Base-by-base conservation (phyloP, 2,329 filamentous ascomycete genomes). In the Zarea fungicola region DNA sequence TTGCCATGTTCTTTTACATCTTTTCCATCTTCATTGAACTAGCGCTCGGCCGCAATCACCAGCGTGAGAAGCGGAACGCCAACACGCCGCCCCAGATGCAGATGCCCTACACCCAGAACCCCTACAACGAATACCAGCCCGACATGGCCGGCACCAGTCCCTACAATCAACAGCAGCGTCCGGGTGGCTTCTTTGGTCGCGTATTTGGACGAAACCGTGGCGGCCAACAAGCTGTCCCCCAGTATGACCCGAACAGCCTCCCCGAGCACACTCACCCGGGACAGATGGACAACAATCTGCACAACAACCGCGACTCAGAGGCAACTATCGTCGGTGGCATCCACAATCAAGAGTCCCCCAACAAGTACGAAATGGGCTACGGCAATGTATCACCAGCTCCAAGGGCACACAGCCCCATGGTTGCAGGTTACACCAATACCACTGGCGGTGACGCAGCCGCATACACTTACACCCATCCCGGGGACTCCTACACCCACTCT, bases 1-100 rank as follows among this genome's bases (percentile, higher is more conserved):
- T 90, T 49, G 86, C 78, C 60, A 82, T 87, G 42, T 65, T 87
- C 70, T 83, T 92, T 67, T 93, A 92, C 75, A 62, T 89, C 58
- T 61, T 88, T 60, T 88, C 87, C 42, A 81, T 87, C 45, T 63
- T 83, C 50, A 73, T 86, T 54, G 87, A 92, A 60, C 55, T 89
- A 43, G 73, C 77, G 42, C 78, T 92, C 39, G 78, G 79, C 58
- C 81, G 83, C 52, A 76, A 87, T 65, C 85, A 87, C 73, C 81
- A 83, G 69, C 84, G 83, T 59, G 84, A 88, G 69, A 87, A 86
- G 72, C 80, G 80, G 46, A 87, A 78, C 62, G 84, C 85, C 13
- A 84, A 67, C 39, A 50, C 39, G 34, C 39, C 32, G 13, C 47
- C 41, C 9, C 45, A 16, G 37, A 48, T 48, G 45, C 45, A 48